Evolutionary conservation across 306 rosid species (phyloP), one percentile per base, ranked within the genome.

Genomic region (Quercus suber): DNA sequence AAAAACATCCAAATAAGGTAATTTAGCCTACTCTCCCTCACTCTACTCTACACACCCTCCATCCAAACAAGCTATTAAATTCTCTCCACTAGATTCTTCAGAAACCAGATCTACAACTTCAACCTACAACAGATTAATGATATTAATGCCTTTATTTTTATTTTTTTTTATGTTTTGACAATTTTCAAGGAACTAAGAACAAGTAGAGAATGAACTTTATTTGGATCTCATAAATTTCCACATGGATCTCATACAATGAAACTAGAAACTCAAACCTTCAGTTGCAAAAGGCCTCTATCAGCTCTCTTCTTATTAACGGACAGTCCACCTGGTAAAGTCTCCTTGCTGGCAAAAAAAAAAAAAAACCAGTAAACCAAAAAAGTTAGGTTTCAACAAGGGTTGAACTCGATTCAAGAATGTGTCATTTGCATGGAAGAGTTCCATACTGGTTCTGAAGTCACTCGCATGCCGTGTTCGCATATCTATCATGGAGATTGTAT

Each of bases 261-360:
- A 64, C 49, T 53, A 69, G 30, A 75, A 81, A 80, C 70, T 84
- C 65, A 71, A 74, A 93, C 99, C 98, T 95, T 90, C n/a, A 95
- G 86, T 83, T 78, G 93, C 19, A 90, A 86, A 74, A 95, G 91
- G 31, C 90, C 91, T 73, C 81, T 93, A 59, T 90, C 97, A 51
- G 84, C 86, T 86, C 98, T 93, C 83, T 84, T 95, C 83, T 84
- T 91, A 82, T 93, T 95, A 23, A 95, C 97, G 8, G 96, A 92
- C 76, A 91, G 83, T 64, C 99, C 99, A 56, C 99, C 99, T 0
- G 94, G 92, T 76, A 93, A 74, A 30, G 99, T 95, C 85, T 95
- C 99, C 86, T 93, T 95, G 89, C 99, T 95, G 87, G 78, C 82
- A 4, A 4, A 31, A 31, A 82, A 67, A 56, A 2, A 56, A 60